These are phyloP conservation scores for Cercospora beticola DNA, from an alignment of 2,329 filamentous ascomycete genomes.

Conservation along the genomic window DNA sequence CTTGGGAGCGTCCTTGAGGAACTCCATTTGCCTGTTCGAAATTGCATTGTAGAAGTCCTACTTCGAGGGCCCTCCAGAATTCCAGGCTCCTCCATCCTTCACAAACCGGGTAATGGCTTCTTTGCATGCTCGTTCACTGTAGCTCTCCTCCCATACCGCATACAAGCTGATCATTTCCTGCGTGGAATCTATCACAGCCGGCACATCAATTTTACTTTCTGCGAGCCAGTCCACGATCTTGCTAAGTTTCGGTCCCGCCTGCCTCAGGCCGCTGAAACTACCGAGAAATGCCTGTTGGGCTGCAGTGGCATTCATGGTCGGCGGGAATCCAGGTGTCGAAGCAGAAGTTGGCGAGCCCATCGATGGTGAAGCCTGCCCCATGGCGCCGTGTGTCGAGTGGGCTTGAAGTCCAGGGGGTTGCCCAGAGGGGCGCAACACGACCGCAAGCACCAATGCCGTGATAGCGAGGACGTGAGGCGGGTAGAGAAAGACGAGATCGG, in stretches of 20 bases:
- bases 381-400: conserved; percentile 36
- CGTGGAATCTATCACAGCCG: conserved; percentile 81
- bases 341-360: conserved; percentile 31
- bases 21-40: not conserved
- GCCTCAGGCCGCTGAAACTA: conserved; percentile 37
- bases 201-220: conserved; percentile 80
- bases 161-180: conserved; percentile 92
- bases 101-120: conserved; percentile 63
- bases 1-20: not conserved
- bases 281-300: conserved; percentile 40
- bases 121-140: conserved; percentile 64
- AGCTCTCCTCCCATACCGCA: conserved; percentile 67
- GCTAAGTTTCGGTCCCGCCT: conserved; percentile 40
- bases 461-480: conserved; percentile 87
- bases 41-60: not conserved
- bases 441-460: conserved; percentile 76
- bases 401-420: conserved; percentile 45
- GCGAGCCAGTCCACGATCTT: conserved; percentile 75
- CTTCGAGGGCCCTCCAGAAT: not conserved
- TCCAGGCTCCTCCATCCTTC: conserved; percentile 51
- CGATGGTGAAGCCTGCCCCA: conserved; percentile 14
- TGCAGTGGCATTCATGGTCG: conserved; percentile 26
- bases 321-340: conserved; percentile 21
- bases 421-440: conserved; percentile 73
- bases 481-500: conserved; percentile 81